Percentiles rank a stretch among this genome's conserved stretches.
Evolutionary conservation across 306 rosid genomes (phyloP).

Genomic region (Prinsepia uniflora): DNA sequence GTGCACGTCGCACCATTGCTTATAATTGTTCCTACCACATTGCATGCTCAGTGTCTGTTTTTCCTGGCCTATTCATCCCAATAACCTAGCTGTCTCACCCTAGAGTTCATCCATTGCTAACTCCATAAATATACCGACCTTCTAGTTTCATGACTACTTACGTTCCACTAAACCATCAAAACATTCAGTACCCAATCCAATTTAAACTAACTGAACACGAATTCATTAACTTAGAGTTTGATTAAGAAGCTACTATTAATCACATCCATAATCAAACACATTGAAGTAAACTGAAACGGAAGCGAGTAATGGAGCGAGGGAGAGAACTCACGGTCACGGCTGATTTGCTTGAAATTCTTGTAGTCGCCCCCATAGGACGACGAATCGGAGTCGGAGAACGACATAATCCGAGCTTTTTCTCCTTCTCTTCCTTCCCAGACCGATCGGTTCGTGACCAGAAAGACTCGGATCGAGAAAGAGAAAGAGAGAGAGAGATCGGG

Average conservation of each 20-base stretch:
- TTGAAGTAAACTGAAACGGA: too few species aligned
- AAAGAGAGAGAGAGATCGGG: conserved; percentile 11
- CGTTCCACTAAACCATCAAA: background rate
- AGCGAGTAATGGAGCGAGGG: too few species aligned
- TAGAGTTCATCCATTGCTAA: background rate
- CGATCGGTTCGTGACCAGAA: conserved; percentile 11
- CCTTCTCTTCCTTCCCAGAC: conserved; percentile 7
- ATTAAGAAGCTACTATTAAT: background rate
- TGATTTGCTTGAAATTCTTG: conserved; percentile 55
- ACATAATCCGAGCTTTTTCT: conserved; percentile 30
- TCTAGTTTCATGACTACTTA: background rate
- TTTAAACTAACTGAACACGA: background rate
- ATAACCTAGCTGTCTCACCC: background rate
- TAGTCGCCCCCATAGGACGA: conserved; percentile 49
- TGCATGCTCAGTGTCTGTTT: background rate
- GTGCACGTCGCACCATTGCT: background rate
- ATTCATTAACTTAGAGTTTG: background rate
- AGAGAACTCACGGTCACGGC: conserved; percentile 48
- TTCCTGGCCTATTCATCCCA: background rate
- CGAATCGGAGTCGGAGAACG: conserved; percentile 55
- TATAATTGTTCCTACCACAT: background rate
- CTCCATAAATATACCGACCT: conserved; percentile 1
- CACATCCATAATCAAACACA: background rate
- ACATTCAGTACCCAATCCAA: too few species aligned
- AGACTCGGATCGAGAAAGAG: conserved; percentile 12